Base-by-base conservation (phyloP, 441 rosid species). In the Macaranga tanarius region DNA sequence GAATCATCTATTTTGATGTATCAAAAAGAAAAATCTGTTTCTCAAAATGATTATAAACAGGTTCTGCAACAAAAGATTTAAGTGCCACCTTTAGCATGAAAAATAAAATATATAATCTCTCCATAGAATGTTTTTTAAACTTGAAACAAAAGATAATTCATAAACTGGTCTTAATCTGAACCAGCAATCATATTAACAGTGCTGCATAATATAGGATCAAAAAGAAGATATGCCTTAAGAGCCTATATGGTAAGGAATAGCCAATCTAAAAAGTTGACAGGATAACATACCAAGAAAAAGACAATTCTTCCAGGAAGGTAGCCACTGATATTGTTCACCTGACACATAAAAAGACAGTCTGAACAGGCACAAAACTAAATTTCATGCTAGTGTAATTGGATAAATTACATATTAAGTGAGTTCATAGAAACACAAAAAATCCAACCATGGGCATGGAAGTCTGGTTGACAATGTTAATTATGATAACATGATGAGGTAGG, bases 231-330 rank as follows among this genome's bases (percentile, higher is more conserved):
- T n/a, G 52, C 40, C 25, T 40, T 28, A 0, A 5, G 44, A 13
- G 23, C 44, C 58, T 28, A 62, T 58, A 38, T 47, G 69, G 69
- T 64, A 65, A 67, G 57, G 59, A 54, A 70, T 19, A 74, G 65
- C n/a, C 55, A 38, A 68, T 70, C 22, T 54, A 54, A 65, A 71
- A 56, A 26, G 19, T 63, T 73, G 44, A 61, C 58, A 40, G 71
- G 57, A 69, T 22, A 72, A 81, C 86, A 11, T 89, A 96, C 99
- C 97, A 96, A 85, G 97, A 96, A 96, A 79, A 95, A 95, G 62
- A 96, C 99, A 48, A 96, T 93, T 74, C 97, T 78, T 79, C 99
- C 99, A 64, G 99, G 99, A 79, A 96, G 97, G 84, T 96, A 96
- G 73, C 99, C 99, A 73, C 97, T 89, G 73, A 96, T 96, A 77